A percentile compares a stretch with the other conserved stretches of the same genome.
These are phyloP conservation scores for Clarireedia homoeocarpa DNA, from an alignment of 2,329 filamentous ascomycete genomes.

Conservation along the genomic window DNA sequence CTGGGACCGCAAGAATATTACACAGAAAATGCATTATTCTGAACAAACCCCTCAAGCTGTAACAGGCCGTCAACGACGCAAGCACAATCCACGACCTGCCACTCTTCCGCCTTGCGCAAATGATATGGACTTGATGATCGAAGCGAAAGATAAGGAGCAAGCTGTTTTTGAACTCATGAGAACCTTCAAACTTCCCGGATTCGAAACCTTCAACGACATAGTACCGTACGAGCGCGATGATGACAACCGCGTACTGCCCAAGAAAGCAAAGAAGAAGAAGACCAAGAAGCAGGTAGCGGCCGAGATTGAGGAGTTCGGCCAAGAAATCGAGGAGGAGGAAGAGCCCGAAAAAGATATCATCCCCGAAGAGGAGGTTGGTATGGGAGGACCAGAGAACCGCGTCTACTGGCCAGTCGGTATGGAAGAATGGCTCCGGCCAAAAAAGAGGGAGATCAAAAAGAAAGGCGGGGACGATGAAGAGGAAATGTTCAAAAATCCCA, in stretches of 20 bases:
- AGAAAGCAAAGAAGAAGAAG: conserved; percentile 36
- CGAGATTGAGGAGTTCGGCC: conserved; percentile 29
- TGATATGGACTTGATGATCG: conserved; percentile 96
- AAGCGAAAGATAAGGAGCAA: conserved; percentile 97
- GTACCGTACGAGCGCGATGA: conserved; percentile 70
- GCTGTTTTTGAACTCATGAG: conserved; percentile 92
- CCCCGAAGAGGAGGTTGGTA: conserved; percentile 60
- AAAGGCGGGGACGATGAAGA: conserved; percentile 32
- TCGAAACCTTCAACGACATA: conserved; percentile 67
- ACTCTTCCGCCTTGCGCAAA: conserved; percentile 74
- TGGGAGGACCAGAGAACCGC: conserved; percentile 74
- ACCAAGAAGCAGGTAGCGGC: conserved; percentile 31
- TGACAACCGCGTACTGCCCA: conserved; percentile 54
- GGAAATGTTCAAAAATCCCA: conserved; percentile 25
- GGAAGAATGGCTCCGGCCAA: conserved; percentile 83
- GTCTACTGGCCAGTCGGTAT: conserved; percentile 89
- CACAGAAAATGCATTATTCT: conserved; percentile 95
- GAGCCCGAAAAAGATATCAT: conserved; percentile 32
- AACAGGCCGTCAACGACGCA: conserved; percentile 69
- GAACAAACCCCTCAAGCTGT: conserved; percentile 71
- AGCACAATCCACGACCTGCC: conserved; percentile 73
- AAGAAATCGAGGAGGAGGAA: conserved; percentile 30
- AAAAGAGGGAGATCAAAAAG: conserved; percentile 60
- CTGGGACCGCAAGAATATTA: conserved; percentile 78
- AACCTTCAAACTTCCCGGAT: conserved; percentile 75